These are phyloP conservation scores for Saccharum officinarum DNA, from an alignment of 176 grass and related monocot species.

Conservation along the genomic window DNA sequence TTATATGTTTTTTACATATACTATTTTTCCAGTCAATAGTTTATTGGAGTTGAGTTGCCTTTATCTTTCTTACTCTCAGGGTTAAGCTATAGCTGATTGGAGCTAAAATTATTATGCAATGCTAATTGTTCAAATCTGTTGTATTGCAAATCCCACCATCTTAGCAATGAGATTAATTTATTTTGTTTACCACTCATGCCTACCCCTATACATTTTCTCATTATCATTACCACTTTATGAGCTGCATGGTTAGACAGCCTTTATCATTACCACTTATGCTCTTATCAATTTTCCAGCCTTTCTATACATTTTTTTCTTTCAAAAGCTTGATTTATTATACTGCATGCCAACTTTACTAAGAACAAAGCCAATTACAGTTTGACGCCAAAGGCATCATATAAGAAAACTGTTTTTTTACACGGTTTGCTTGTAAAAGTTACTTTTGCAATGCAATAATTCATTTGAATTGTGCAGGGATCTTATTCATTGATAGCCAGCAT, in stretches of 20 bases:
- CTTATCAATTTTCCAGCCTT: background rate
- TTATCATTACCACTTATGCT: background rate
- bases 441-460: background rate
- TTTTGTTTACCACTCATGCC: background rate
- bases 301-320: background rate
- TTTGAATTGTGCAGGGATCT: conserved; percentile 8
- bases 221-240: background rate
- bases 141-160: conserved; percentile 1
- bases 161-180: background rate
- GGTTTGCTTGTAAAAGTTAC: background rate
- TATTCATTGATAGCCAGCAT: conserved; percentile 6
- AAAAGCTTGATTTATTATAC: conserved; percentile 5
- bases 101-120: conserved; percentile 23
- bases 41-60: conserved; percentile 5
- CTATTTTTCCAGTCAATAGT: background rate
- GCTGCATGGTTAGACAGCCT: background rate
- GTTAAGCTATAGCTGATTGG: background rate
- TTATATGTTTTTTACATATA: conserved; percentile 25
- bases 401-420: background rate
- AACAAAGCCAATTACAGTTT: conserved; percentile 13
- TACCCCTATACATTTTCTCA: background rate
- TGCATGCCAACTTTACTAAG: background rate
- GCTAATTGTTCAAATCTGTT: conserved; percentile 19
- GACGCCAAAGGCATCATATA: background rate
- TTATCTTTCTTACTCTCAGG: background rate